Evolutionary conservation across 208 protist species (phyloP).

Genomic region (Trypanosoma mega): DNA sequence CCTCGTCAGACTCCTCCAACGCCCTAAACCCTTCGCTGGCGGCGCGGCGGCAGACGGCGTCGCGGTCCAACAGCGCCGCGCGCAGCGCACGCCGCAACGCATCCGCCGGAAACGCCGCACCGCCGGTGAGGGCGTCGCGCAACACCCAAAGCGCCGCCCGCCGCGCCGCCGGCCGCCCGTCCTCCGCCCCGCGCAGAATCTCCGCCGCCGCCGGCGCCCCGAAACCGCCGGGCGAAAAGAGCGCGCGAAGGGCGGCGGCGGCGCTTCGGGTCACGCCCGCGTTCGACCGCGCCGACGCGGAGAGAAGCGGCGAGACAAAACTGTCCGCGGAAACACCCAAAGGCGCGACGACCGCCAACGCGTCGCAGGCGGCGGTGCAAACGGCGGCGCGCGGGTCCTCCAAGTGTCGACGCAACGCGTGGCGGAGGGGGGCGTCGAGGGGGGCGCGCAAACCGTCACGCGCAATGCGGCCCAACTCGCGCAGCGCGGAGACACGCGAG

Average conservation of each 20-base stretch:
- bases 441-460: conserved; percentile 29
- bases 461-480: conserved; percentile 29
- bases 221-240: no score
- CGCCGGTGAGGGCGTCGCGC: conserved; percentile 29
- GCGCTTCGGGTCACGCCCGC: conserved; percentile 28
- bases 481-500: conserved; percentile 30
- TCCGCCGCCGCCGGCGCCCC: neutral
- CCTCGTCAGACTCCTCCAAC: conserved; percentile 44
- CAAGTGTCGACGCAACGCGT: conserved; percentile 42
- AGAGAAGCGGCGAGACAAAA: conserved; percentile 47
- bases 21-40: conserved; percentile 47
- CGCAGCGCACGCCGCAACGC: conserved; percentile 47
- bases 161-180: no score
- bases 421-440: conserved; percentile 40
- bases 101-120: conserved; percentile 39
- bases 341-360: conserved; percentile 20
- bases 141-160: neutral
- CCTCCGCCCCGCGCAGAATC: neutral
- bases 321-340: conserved; percentile 32
- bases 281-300: conserved; percentile 34
- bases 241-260: conserved; percentile 21
- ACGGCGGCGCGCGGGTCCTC: conserved; percentile 40
- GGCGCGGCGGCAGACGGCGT: conserved; percentile 33
- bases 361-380: conserved; percentile 21
- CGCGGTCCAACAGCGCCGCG: conserved; percentile 41